These are phyloP conservation scores for Aspergillus oerlinghausenensis DNA, from an alignment of 2,329 filamentous ascomycete species.

Conservation along the genomic window DNA sequence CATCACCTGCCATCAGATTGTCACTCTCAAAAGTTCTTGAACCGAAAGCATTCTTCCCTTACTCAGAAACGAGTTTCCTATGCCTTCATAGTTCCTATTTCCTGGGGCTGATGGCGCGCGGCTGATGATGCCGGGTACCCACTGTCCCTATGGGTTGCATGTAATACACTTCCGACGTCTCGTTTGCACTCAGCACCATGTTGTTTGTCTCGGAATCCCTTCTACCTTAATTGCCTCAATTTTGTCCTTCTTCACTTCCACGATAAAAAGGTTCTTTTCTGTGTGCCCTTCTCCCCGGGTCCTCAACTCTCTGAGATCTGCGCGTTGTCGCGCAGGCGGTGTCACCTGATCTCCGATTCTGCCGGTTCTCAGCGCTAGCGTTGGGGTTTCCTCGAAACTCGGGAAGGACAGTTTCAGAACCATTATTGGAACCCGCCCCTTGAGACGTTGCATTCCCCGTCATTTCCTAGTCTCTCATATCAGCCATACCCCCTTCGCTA, in stretches of 20 bases:
- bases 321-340: not conserved
- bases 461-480: not conserved
- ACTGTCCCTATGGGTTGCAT: not conserved
- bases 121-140: not conserved
- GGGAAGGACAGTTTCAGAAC: not conserved
- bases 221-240: not conserved
- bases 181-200: not conserved
- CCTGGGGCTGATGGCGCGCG: not conserved
- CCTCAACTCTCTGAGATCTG: not conserved
- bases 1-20: not conserved
- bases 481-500: not conserved
- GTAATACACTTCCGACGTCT: not conserved
- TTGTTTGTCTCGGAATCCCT: not conserved
- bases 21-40: not conserved
- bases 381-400: not conserved
- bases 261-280: not conserved
- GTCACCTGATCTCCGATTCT: not conserved
- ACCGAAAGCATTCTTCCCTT: not conserved
- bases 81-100: not conserved
- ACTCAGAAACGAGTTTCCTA: not conserved
- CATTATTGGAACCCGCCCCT: not conserved
- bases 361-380: not conserved
- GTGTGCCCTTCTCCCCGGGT: not conserved
- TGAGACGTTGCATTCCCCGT: not conserved
- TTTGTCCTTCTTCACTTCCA: not conserved